Base-by-base conservation (phyloP, 148 eudicot genomes). In the Fallopia convolvulus region DNA sequence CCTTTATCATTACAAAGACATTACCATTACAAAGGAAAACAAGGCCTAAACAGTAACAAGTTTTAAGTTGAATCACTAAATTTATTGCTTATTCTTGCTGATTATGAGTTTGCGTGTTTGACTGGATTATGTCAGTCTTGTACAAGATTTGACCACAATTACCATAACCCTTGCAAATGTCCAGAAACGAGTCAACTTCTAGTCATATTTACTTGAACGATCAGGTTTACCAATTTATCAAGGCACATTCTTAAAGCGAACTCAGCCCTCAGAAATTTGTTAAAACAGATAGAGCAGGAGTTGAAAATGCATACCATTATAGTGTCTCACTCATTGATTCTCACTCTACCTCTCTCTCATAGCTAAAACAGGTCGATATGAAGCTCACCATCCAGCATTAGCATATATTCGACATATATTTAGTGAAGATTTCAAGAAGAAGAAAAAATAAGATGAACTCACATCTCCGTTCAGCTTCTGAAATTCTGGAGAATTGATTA, bases 401-500 rank as follows among this genome's bases (percentile, higher is more conserved):
- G 32, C 65, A 58, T 58, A 58, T 58, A 9, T 21, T 58, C 33
- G 21, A 58, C 32, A 20, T 14, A 18, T 11, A 58, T 58, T 23
- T 5, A 52, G 32, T 63, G 2, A 6, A 8, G 12, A 21, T 32
- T 21, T 42, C 4, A 49, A 58, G 44, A 58, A 26, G 42, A 13
- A 48, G 79, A 26, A 49, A 49, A 55, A 39, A 44, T 32, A 10
- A 10, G 9, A 77, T 68, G 78, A 83, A 84, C 90, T 75, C 88
- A 94, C 99, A 88, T 89, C 87, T 84, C 90, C 92, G 60, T 84
- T 91, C 72, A 92, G 89, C 79, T 90, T 92, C 79, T 88, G 86
- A 61, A 92, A 92, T 82, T 95, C 99, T 0, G 97, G 88, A 63
- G 97, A 92, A 84, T 95, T 92, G 74, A 94, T 92, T 63, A 94